Conservation (phyloP, 2,329 filamentous ascomycete genomes). For the Trichoderma citrinoviride region DNA sequence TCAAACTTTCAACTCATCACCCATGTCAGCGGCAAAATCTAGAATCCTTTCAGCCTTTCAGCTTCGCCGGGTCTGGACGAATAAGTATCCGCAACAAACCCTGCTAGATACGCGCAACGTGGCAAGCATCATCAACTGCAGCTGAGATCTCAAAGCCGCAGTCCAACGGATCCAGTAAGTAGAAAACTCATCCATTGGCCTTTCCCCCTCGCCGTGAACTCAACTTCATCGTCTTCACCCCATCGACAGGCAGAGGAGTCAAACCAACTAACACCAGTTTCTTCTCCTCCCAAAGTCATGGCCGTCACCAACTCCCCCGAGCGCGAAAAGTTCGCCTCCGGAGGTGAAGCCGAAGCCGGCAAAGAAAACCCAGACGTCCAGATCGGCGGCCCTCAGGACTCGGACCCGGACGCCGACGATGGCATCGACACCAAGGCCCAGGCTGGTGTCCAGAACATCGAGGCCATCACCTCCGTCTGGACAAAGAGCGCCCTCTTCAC, state of each 20-base stretch:
- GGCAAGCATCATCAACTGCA: neutral
- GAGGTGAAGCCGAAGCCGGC: slow-evolving; percentile 8
- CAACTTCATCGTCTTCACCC: neutral
- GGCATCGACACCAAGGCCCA: slow-evolving; percentile 28
- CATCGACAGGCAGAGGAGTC: too few relatives aligned
- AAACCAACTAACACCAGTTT: neutral
- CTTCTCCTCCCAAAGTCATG: neutral
- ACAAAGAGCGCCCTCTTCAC: slow-evolving; percentile 38
- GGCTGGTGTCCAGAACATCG: slow-evolving; percentile 39
- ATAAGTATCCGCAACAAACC: neutral
- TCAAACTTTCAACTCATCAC: neutral
- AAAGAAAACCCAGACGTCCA: neutral
- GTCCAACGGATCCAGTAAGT: neutral
- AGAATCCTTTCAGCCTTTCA: neutral
- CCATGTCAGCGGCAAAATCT: slow-evolving; percentile 12
- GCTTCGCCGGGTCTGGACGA: neutral
- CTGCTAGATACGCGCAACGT: neutral
- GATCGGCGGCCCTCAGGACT: neutral
- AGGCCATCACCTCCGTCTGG: slow-evolving; percentile 42
- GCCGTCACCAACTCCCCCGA: neutral
- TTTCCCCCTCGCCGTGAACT: too few relatives aligned
- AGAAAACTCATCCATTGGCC: neutral
- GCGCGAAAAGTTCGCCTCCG: slow-evolving; percentile 10
- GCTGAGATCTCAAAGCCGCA: neutral
- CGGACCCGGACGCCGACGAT: slow-evolving; percentile 23